phyloP scores from a whole-genome alignment of 805 yeast genomes.

The Wickerhamiella siamensis region DNA sequence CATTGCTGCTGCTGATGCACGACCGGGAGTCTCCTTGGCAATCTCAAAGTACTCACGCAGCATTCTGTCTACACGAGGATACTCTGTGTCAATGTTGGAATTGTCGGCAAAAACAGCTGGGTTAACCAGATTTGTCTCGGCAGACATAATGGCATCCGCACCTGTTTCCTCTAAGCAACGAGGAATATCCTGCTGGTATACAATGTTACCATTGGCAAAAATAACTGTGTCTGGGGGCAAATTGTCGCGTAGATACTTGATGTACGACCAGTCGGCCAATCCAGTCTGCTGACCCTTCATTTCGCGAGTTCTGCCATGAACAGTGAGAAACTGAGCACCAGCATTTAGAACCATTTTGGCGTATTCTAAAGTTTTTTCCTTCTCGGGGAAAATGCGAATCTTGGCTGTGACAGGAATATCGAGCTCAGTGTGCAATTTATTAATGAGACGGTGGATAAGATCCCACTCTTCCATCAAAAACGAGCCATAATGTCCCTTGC shows the following conservation, averaged over 20 bases:
- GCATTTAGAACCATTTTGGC: conserved; percentile 81
- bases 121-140: conserved; percentile 86
- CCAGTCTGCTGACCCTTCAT: conserved; percentile 97
- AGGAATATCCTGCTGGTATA: conserved; percentile 71
- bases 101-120: conserved; percentile 67
- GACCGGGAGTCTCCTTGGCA: conserved; percentile 44
- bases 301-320: conserved; percentile 92
- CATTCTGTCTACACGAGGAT: conserved; percentile 73
- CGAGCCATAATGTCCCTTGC: conserved; percentile 88
- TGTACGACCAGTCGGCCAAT: conserved; percentile 79
- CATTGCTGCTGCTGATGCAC: conserved; percentile 70
- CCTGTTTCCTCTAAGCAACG: conserved; percentile 49
- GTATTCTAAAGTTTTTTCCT: conserved; percentile 68
- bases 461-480: conserved; percentile 97
- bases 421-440: conserved; percentile 56
- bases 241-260: conserved; percentile 62
- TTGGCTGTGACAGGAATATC: conserved; percentile 89
- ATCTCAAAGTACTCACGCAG: conserved; percentile 81
- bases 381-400: conserved; percentile 75
- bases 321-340: conserved; percentile 90
- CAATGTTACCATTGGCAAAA: conserved; percentile 88
- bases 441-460: conserved; percentile 55
- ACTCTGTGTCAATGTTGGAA: conserved; percentile 40
- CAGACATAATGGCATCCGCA: conserved; percentile 93
- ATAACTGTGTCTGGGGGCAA: conserved; percentile 73